phyloP scores from a whole-genome alignment of 192 early-diverging fungal species.

The Dissophora ornata region DNA sequence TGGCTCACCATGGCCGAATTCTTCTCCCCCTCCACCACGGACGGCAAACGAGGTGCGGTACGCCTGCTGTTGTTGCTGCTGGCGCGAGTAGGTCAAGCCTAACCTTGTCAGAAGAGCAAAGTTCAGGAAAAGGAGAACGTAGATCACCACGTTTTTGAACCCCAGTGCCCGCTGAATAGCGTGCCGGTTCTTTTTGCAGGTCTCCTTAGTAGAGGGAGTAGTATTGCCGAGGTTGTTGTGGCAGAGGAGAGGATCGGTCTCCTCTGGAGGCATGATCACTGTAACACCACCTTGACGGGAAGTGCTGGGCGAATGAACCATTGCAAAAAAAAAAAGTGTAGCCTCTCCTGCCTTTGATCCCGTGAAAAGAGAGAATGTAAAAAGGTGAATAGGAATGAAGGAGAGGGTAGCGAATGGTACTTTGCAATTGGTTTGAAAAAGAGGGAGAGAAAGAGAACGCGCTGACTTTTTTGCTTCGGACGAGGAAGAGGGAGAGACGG shows the following conservation, averaged over 20 bases:
- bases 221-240: constrained; percentile 1
- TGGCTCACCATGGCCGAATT: neutral
- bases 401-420: neutral
- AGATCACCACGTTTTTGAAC: constrained; percentile 38
- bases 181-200: neutral
- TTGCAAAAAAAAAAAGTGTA: too few species aligned
- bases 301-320: neutral
- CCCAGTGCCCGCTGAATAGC: constrained; percentile 5
- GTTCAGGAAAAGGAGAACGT: constrained; percentile 41
- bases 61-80: neutral
- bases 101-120: constrained; percentile 31
- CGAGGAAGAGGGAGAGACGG: too few species aligned
- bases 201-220: neutral
- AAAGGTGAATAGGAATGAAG: constrained; percentile 9
- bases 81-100: neutral
- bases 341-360: too few species aligned
- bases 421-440: too few species aligned
- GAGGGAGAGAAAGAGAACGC: too few species aligned
- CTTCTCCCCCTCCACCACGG: too few species aligned
- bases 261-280: constrained; percentile 6
- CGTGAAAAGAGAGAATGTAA: neutral
- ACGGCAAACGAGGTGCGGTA: neutral
- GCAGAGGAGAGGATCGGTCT: neutral
- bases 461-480: too few species aligned
- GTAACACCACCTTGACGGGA: neutral